These are phyloP conservation scores for Populus trichocarpa DNA, from an alignment of 441 rosid species.

Conservation along the genomic window DNA sequence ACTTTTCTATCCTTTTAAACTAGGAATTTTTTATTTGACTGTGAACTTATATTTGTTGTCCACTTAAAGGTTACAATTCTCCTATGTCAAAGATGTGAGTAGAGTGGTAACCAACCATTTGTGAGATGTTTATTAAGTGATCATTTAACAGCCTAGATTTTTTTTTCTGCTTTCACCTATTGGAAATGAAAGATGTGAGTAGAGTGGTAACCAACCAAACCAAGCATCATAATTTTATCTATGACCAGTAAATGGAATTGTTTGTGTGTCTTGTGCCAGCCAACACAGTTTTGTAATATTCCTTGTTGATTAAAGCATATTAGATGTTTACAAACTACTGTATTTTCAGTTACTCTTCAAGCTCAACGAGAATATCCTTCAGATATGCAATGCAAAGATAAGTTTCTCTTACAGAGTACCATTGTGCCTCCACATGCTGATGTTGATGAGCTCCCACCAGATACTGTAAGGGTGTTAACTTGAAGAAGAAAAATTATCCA, in stretches of 20 bases:
- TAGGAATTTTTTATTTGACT: background rate
- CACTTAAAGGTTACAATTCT: background rate
- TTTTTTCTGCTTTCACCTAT: background rate
- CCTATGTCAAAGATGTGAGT: background rate
- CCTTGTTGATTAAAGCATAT: background rate
- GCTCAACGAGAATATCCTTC: constrained; percentile 81
- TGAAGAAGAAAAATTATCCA: background rate
- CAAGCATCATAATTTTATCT: background rate
- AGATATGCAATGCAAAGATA: constrained; percentile 96
- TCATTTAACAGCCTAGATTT: background rate
- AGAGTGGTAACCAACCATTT: background rate
- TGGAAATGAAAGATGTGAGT: background rate
- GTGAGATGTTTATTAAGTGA: constrained; percentile 7
- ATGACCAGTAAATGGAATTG: background rate
- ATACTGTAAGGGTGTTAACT: constrained; percentile 54
- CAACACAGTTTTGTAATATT: background rate
- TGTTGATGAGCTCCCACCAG: constrained; percentile 87
- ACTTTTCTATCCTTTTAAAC: background rate
- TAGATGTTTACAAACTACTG: background rate
- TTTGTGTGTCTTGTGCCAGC: background rate
- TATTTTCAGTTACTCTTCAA: constrained; percentile 79
- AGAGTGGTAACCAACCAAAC: background rate
- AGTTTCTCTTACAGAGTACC: constrained; percentile 91
- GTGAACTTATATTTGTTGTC: background rate
- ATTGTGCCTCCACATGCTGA: constrained; percentile 71